These are phyloP conservation scores for Gracilaria vermiculophylla DNA, from an alignment of 23 red algal genomes.

Conservation along the genomic window DNA sequence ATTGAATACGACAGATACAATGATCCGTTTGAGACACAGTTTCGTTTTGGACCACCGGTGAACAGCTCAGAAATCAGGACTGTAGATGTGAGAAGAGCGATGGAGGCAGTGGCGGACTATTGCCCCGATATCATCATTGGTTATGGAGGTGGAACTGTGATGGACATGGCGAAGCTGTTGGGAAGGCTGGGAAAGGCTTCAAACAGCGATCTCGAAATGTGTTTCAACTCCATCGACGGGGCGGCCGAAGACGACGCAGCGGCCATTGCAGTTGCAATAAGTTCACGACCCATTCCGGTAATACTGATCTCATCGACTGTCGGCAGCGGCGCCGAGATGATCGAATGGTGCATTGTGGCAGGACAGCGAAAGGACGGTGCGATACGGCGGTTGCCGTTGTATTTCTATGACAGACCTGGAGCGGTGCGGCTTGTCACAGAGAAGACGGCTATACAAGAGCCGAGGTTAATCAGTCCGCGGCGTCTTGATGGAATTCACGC, in stretches of 20 bases:
- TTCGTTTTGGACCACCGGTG: slow-evolving; percentile 18
- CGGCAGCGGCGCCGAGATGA: slow-evolving; percentile 43
- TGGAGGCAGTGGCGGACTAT: slow-evolving; percentile 10
- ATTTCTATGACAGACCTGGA: slow-evolving; percentile 24
- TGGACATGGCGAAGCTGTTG: slow-evolving; percentile 56
- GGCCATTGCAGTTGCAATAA: neutral
- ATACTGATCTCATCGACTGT: slow-evolving; percentile 40
- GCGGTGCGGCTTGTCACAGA: neutral
- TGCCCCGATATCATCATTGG: slow-evolving; percentile 51
- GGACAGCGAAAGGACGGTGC: neutral
- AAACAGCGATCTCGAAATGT: neutral
- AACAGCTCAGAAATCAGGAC: neutral
- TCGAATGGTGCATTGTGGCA: slow-evolving; percentile 36
- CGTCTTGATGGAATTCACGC: neutral
- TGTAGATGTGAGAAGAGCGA: neutral
- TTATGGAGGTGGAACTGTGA: slow-evolving; percentile 63
- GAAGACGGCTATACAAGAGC: slow-evolving; percentile 34
- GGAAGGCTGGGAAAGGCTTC: slow-evolving; percentile 16
- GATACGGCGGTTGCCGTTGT: slow-evolving; percentile 1
- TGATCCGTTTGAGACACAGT: slow-evolving; percentile 26
- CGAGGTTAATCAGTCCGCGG: slow-evolving; percentile 42
- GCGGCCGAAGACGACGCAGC: neutral
- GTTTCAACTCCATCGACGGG: slow-evolving; percentile 22
- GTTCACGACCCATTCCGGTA: slow-evolving; percentile 15
- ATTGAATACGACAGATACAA: slow-evolving; percentile 42